Conservation (phyloP, 2,329 filamentous ascomycete genomes). For the Aureobasidium namibiae region DNA sequence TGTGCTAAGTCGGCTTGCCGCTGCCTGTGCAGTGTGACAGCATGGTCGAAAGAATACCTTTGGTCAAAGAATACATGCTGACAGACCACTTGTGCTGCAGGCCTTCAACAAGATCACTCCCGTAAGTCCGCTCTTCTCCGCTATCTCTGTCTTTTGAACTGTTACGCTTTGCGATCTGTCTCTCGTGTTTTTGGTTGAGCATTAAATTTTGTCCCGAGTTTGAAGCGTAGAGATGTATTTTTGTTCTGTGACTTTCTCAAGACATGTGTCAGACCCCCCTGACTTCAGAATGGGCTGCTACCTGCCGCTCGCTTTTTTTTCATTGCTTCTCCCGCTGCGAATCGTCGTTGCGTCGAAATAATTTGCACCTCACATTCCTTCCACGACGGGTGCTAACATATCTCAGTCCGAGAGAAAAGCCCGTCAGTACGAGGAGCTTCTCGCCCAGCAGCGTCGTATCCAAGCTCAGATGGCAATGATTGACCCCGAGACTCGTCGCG, state of each 20-base stretch:
- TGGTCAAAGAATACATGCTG: slow-evolving; percentile 2
- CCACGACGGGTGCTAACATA: slow-evolving; percentile 15
- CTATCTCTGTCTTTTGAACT: background rate
- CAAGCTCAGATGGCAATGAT: slow-evolving; percentile 88
- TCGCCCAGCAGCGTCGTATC: slow-evolving; percentile 80
- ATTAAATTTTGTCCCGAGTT: background rate
- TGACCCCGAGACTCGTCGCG: slow-evolving; percentile 73
- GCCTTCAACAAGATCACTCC: slow-evolving; percentile 63
- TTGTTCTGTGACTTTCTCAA: background rate
- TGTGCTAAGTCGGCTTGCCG: background rate
- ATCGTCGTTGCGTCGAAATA: background rate
- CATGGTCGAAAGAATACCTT: background rate
- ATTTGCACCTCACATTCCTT: background rate
- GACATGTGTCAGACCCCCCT: background rate
- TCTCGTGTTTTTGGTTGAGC: background rate
- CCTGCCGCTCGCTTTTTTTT: background rate
- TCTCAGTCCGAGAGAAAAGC: slow-evolving; percentile 85
- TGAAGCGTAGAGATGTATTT: background rate
- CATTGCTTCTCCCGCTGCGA: too few species aligned
- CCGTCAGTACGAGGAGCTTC: slow-evolving; percentile 81
- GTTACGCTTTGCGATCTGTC: background rate
- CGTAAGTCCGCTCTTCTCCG: slow-evolving; percentile 44
- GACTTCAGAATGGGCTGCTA: too few species aligned
- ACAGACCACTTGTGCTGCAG: slow-evolving; percentile 2
- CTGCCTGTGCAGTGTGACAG: background rate